Evolutionary conservation across 768 basidiomycete species (phyloP).

Genomic region (Suillus bovinus): DNA sequence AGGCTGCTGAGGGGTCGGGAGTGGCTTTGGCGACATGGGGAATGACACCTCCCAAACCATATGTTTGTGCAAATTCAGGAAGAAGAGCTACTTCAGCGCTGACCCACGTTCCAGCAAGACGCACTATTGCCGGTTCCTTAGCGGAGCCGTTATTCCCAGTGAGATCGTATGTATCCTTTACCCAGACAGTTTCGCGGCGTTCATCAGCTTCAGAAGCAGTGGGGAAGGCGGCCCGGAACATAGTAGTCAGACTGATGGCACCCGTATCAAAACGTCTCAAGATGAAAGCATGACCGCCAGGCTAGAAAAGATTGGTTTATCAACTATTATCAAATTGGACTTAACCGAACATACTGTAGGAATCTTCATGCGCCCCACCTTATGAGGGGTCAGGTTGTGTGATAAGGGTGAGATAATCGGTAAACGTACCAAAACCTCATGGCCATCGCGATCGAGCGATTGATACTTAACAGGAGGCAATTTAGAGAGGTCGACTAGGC

Average conservation of each 20-base stretch:
- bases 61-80: conserved; percentile 58
- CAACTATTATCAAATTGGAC: conserved; percentile 11
- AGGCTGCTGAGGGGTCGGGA: conserved; percentile 77
- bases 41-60: conserved; percentile 62
- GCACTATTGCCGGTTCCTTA: conserved; percentile 57
- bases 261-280: conserved; percentile 92
- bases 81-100: conserved; percentile 60
- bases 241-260: conserved; percentile 89
- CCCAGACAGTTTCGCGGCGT: conserved; percentile 79
- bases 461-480: conserved; percentile 87
- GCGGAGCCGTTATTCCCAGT: conserved; percentile 74
- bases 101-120: conserved; percentile 92
- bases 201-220: conserved; percentile 76
- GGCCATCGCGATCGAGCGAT: conserved; percentile 83
- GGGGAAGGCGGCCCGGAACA: conserved; percentile 96
- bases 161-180: conserved; percentile 76
- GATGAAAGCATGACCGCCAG: conserved; percentile 86
- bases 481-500: conserved; percentile 41
- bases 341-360: conserved; percentile 63
- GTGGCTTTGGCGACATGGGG: conserved; percentile 64
- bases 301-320: conserved; percentile 40
- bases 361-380: conserved; percentile 88
- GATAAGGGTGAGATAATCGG: conserved; percentile 18
- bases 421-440: conserved; percentile 70
- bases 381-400: conserved; percentile 30